Evolutionary conservation across 306 rosid genomes (phyloP).

Genomic region (Pyrus pyrifolia): DNA sequence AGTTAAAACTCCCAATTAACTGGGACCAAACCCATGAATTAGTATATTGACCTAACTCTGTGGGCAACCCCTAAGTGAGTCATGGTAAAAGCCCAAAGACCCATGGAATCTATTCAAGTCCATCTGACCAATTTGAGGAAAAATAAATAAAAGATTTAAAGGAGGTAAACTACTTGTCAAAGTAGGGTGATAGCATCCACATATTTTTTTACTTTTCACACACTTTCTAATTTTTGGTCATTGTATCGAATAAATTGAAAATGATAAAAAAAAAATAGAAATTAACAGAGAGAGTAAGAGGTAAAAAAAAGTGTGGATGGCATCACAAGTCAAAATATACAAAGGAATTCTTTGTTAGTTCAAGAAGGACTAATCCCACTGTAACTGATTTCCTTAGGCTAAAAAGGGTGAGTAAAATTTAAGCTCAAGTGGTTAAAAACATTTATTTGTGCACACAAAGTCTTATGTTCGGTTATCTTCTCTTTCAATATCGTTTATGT

Average conservation of each 20-base stretch:
- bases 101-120: not conserved
- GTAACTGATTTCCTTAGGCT: not conserved
- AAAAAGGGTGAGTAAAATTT: not conserved
- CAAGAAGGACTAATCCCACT: not conserved
- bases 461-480: not conserved
- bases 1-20: not conserved
- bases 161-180: not conserved
- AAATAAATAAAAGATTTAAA: not conserved
- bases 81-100: not conserved
- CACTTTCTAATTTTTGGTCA: too few relatives aligned
- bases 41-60: not conserved
- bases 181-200: too few relatives aligned
- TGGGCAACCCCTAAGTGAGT: not conserved
- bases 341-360: not conserved
- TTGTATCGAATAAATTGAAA: too few relatives aligned
- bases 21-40: not conserved
- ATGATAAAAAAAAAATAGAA: too few relatives aligned
- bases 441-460: too few relatives aligned
- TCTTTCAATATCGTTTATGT: not conserved
- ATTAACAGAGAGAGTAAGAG: too few relatives aligned
- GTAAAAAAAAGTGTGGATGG: too few relatives aligned
- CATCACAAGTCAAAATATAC: not conserved
- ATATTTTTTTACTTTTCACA: too few relatives aligned
- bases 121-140: not conserved
- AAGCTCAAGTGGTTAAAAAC: not conserved